A percentile compares a stretch with the other conserved stretches of the same genome.
Evolutionary conservation across 306 rosid species (phyloP).

Genomic region (Begonia loranthoides): DNA sequence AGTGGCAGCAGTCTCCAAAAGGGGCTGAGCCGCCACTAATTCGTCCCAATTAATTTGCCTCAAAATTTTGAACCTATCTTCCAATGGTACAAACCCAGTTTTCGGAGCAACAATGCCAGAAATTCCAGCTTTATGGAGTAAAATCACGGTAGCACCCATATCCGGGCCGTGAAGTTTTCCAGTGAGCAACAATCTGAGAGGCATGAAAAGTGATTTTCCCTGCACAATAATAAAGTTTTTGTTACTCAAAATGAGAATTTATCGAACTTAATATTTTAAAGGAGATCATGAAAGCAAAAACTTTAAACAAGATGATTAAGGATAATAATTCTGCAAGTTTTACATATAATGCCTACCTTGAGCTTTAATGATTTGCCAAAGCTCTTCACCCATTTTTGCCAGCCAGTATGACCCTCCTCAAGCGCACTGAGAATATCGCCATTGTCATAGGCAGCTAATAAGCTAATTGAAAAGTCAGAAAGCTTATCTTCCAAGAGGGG

Average conservation of each 20-base stretch:
- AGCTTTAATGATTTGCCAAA: constrained; percentile 81
- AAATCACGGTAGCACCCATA: constrained; percentile 45
- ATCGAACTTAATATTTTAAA: too few species aligned
- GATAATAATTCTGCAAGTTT: too few species aligned
- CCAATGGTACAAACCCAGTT: constrained; percentile 43
- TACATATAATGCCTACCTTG: constrained; percentile 35
- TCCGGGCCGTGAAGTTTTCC: constrained; percentile 90
- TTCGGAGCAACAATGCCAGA: constrained; percentile 37
- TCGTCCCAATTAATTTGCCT: constrained; percentile 63
- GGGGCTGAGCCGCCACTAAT: constrained; percentile 29
- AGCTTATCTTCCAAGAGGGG: constrained; percentile 57
- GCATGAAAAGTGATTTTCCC: constrained; percentile 97
- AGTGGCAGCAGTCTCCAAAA: constrained; percentile 29
- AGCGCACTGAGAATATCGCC: constrained; percentile 61
- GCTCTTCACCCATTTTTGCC: constrained; percentile 94
- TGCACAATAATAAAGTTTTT: constrained; percentile 12
- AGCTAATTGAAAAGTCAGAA: constrained; percentile 52
- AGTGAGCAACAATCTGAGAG: constrained; percentile 70
- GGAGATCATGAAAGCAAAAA: too few species aligned
- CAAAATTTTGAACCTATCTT: constrained; percentile 47
- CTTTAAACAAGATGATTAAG: too few species aligned
- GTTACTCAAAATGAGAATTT: too few species aligned
- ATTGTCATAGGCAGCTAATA: constrained; percentile 70
- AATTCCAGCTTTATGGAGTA: constrained; percentile 57
- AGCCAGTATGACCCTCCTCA: constrained; percentile 79